Evolutionary conservation across 176 grass and related monocot genomes (phyloP).

Genomic region (bread wheat (Triticum aestivum)): DNA sequence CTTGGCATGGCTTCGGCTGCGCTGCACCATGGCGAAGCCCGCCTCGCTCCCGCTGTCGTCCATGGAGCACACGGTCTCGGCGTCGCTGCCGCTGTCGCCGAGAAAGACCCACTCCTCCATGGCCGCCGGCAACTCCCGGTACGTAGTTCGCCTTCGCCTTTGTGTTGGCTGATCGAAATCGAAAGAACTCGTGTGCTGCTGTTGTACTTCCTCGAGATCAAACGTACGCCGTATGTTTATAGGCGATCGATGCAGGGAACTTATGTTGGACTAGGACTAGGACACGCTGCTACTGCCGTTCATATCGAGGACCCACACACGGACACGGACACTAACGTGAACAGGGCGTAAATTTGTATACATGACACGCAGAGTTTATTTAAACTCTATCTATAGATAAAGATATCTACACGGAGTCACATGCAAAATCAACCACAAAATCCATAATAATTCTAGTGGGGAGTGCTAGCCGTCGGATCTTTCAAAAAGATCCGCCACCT

Average conservation of each 20-base stretch:
- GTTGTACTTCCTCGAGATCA: not conserved
- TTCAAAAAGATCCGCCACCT: no score
- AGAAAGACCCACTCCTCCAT: slow-evolving; percentile 3
- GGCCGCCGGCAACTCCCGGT: not conserved
- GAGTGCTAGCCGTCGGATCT: no score
- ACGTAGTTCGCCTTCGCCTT: not conserved
- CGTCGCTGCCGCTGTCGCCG: slow-evolving; percentile 5
- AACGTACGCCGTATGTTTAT: not conserved
- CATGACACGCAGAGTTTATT: no score
- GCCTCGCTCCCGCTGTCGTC: not conserved
- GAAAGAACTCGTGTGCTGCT: not conserved
- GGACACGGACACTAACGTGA: not conserved
- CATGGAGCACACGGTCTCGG: not conserved
- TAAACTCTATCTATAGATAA: no score
- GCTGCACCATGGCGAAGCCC: not conserved
- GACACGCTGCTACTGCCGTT: no score
- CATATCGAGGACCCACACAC: not conserved
- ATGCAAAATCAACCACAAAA: no score
- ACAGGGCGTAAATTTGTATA: not conserved
- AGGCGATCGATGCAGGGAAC: not conserved
- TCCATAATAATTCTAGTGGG: no score
- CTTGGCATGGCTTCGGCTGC: not conserved
- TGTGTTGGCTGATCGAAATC: not conserved
- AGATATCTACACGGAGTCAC: no score
- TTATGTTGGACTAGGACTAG: not conserved